Evolutionary conservation across 768 basidiomycete species (phyloP), one percentile per base, ranked within the genome.

Genomic region (Holtermannia corniformis): DNA sequence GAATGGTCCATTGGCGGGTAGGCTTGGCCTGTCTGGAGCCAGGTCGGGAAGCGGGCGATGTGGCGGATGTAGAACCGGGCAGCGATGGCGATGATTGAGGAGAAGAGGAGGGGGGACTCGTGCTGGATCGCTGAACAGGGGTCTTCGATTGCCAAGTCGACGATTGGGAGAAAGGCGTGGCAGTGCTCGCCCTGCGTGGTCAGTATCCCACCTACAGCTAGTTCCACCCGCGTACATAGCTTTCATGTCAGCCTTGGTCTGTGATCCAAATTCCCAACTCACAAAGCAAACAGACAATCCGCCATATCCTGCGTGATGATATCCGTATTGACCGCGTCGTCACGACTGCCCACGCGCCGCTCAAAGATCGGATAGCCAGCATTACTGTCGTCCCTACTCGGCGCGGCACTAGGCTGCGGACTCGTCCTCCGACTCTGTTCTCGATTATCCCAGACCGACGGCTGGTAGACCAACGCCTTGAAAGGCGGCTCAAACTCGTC

Each of bases 111-210:
- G 1, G 62, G 56, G 2, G 64, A 63, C 28, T 52, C 24, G 40
- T 58, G 55, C 11, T 58, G 57, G 24, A 60, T 58, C 13, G 51
- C 49, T 25, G 48, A 58, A 52, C 61, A 63, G 11, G 60, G 55
- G 24, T 61, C 56, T 37, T 59, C 57, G 4, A 56, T 54, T 10
- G 59, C 55, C 26, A 60, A 50, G 41, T 66, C 56, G 22, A 66
- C 56, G 10, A 66, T 58, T 10, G 64, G 64, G n/a, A 66, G 40
- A 50, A 66, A 66, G 5, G 59, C 54, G 44, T 66, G 64, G 21
- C 62, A 59, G 32, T 66, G 64, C 12, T 58, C 56, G 42, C n/a
- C n/a, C n/a, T n/a, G n/a, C n/a, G n/a, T n/a, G n/a, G n/a, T n/a
- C n/a, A n/a, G n/a, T n/a, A n/a, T n/a, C n/a, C n/a, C n/a, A n/a